Percentiles rank a stretch among this genome's conserved stretches.
Evolutionary conservation across 352 stramenopile genomes (phyloP).

Genomic region (Globisporangium orthogonon): DNA sequence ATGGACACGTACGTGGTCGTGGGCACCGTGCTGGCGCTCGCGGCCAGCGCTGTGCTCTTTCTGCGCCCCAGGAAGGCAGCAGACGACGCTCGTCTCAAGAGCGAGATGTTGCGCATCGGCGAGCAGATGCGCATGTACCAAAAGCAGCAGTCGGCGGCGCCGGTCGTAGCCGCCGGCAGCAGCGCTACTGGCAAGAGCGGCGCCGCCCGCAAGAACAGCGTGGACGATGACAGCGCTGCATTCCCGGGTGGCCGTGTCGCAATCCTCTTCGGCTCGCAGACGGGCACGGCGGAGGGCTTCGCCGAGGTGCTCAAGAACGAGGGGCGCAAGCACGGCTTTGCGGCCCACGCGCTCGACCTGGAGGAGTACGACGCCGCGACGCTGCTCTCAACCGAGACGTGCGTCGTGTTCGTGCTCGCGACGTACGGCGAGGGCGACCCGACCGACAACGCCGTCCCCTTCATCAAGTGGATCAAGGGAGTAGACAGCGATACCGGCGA

Average conservation of each 20-base stretch:
- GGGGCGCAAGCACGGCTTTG: conserved; percentile 82
- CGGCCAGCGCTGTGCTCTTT: conserved; percentile 60
- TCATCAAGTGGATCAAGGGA: conserved; percentile 90
- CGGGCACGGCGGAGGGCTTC: conserved; percentile 96
- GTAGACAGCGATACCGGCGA: conserved; percentile 19
- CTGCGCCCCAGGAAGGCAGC: conserved; percentile 43
- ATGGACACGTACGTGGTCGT: conserved; percentile 68
- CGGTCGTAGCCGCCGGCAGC: background rate
- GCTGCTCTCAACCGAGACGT: conserved; percentile 32
- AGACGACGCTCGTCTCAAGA: conserved; percentile 59
- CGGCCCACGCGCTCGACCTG: conserved; percentile 88
- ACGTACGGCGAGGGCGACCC: conserved; percentile 98
- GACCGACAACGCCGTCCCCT: conserved; percentile 95
- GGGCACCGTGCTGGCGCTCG: conserved; percentile 56
- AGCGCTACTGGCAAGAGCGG: too few relatives aligned
- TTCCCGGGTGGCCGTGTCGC: conserved; percentile 72
- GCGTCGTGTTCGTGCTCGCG: conserved; percentile 93
- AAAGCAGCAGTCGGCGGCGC: conserved; percentile 23
- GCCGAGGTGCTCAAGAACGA: conserved; percentile 91
- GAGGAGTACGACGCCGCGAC: conserved; percentile 90
- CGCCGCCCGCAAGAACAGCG: conserved; percentile 8
- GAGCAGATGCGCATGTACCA: conserved; percentile 85
- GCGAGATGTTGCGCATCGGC: conserved; percentile 62
- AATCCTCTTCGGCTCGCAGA: conserved; percentile 97
- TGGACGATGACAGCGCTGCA: conserved; percentile 23